Conservation (phyloP, 108 stramenopile genomes). For the Conticribra weissflogii region DNA sequence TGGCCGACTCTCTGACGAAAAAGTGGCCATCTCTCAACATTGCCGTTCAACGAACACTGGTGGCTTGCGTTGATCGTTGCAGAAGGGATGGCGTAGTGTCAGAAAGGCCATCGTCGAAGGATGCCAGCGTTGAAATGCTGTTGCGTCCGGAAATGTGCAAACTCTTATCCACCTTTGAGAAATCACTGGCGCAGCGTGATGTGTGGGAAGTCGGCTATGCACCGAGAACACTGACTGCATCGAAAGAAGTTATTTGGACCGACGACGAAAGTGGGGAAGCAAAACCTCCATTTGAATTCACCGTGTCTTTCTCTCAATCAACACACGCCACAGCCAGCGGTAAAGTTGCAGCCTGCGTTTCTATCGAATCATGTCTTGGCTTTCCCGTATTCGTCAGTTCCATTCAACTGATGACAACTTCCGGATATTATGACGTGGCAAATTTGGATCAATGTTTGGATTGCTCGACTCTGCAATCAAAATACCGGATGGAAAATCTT, state of each 20-base stretch:
- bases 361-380: slow-evolving; percentile 70
- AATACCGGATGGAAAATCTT: background rate
- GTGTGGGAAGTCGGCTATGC: slow-evolving; percentile 1
- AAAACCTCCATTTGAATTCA: slow-evolving; percentile 73
- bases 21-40: slow-evolving; percentile 74
- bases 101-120: slow-evolving; percentile 7
- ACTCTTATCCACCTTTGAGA: slow-evolving; percentile 24
- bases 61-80: slow-evolving; percentile 64
- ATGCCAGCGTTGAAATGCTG: slow-evolving; percentile 28
- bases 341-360: slow-evolving; percentile 55
- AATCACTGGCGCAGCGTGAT: slow-evolving; percentile 5
- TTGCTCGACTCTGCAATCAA: slow-evolving; percentile 13
- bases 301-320: slow-evolving; percentile 62
- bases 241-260: slow-evolving; percentile 35
- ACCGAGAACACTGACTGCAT: background rate
- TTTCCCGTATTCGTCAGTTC: slow-evolving; percentile 62
- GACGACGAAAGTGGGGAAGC: slow-evolving; percentile 20
- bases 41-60: slow-evolving; percentile 58
- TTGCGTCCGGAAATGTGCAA: slow-evolving; percentile 25
- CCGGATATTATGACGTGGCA: slow-evolving; percentile 24
- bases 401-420: slow-evolving; percentile 40
- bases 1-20: slow-evolving; percentile 48
- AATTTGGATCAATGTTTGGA: slow-evolving; percentile 21
- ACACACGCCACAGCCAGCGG: slow-evolving; percentile 77
- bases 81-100: slow-evolving; percentile 5